phyloP scores from a whole-genome alignment of 805 yeast species.

The Spathaspora boniae region DNA sequence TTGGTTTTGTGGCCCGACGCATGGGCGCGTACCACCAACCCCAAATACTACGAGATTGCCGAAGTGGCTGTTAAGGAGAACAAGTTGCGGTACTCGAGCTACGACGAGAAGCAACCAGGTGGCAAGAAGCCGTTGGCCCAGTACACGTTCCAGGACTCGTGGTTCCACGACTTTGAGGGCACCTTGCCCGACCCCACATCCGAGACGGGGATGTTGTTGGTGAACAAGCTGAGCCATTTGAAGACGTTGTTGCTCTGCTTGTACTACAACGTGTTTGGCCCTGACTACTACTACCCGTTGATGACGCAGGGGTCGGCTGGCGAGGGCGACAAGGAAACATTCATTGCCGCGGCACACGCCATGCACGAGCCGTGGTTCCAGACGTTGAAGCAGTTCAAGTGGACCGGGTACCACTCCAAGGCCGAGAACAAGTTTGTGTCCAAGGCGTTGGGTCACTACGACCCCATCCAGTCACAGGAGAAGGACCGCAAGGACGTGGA shows the following conservation, averaged over 20 bases:
- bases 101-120: slow-evolving; percentile 33
- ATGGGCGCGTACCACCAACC: slow-evolving; percentile 68
- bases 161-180: slow-evolving; percentile 60
- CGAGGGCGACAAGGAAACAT: slow-evolving; percentile 80
- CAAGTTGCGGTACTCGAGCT: slow-evolving; percentile 30
- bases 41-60: slow-evolving; percentile 44
- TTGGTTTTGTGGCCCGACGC: slow-evolving; percentile 66
- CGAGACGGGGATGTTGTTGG: slow-evolving; percentile 67
- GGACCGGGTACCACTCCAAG: slow-evolving; percentile 33
- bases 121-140: slow-evolving; percentile 24
- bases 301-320: slow-evolving; percentile 74
- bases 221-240: slow-evolving; percentile 58
- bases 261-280: slow-evolving; percentile 66
- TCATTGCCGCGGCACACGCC: slow-evolving; percentile 62
- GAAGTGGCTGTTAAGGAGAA: slow-evolving; percentile 29
- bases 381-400: slow-evolving; percentile 39
- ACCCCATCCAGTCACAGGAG: slow-evolving; percentile 27
- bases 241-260: slow-evolving; percentile 55
- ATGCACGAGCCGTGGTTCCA: slow-evolving; percentile 51
- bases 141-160: slow-evolving; percentile 28
- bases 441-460: slow-evolving; percentile 38
- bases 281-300: slow-evolving; percentile 61
- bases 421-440: slow-evolving; percentile 26
- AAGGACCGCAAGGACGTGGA: slow-evolving; percentile 13
- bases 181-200: slow-evolving; percentile 64